A percentile compares a stretch with the other conserved stretches of the same genome.
Conservation (phyloP, 345 rosid species). For the Tarenaya hassleriana region DNA sequence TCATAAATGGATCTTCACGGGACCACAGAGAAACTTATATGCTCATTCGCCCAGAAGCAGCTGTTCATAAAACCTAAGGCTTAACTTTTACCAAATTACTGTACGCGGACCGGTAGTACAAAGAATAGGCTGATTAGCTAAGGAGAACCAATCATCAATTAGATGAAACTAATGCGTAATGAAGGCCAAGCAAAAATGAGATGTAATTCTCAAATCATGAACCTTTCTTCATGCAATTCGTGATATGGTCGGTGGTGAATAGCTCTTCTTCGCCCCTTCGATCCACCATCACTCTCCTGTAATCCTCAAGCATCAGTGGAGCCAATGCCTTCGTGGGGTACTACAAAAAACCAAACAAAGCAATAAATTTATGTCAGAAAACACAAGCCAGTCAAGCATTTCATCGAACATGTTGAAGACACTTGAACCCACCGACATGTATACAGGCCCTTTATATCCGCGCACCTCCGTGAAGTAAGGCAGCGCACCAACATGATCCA, state of each 20-base stretch:
- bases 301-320: constrained; percentile 91
- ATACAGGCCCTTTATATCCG: constrained; percentile 76
- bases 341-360: constrained; percentile 34
- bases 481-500: constrained; percentile 93
- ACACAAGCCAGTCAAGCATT: constrained; percentile 18
- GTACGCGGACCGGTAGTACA: no score
- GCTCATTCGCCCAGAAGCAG: no score
- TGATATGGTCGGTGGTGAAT: constrained; percentile 65
- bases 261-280: constrained; percentile 90
- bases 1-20: no score
- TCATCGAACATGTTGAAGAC: constrained; percentile 32
- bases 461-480: constrained; percentile 94
- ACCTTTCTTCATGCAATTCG: constrained; percentile 85
- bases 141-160: no score
- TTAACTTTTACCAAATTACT: no score
- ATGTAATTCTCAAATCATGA: neutral
- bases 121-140: no score
- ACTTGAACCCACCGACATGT: constrained; percentile 73
- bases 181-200: neutral
- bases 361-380: neutral
- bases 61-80: no score
- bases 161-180: neutral
- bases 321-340: constrained; percentile 93
- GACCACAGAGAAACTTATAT: no score
- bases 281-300: constrained; percentile 77